These are phyloP conservation scores for Diplodia corticola DNA, from an alignment of 2,329 filamentous ascomycete genomes.

Conservation along the genomic window DNA sequence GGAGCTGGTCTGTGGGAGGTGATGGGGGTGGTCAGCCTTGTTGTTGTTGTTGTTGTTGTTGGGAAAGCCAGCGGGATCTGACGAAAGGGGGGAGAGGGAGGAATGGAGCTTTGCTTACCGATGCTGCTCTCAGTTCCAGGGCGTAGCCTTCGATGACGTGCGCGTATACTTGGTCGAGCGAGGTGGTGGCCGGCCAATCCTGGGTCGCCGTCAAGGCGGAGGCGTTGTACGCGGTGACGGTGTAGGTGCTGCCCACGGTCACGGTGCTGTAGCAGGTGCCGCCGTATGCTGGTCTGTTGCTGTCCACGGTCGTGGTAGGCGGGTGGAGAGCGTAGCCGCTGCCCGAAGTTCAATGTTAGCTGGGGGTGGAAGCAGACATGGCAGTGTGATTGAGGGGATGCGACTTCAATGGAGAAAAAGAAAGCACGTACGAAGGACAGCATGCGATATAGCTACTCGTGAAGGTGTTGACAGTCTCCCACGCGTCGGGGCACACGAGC, in stretches of 20 bases:
- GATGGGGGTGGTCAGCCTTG: neutral
- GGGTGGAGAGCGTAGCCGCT: conserved; percentile 29
- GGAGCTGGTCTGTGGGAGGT: neutral
- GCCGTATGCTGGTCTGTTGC: conserved; percentile 31
- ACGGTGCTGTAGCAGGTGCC: conserved; percentile 33
- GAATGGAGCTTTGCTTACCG: neutral
- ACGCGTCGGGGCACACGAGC: conserved; percentile 32
- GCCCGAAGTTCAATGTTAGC: neutral
- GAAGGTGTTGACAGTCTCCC: conserved; percentile 28
- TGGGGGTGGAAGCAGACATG: too few species aligned
- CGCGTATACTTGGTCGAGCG: conserved; percentile 29
- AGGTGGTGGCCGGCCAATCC: conserved; percentile 20
- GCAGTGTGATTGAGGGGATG: neutral
- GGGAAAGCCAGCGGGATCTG: too few species aligned
- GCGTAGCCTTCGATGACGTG: conserved; percentile 35
- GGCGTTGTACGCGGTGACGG: conserved; percentile 28
- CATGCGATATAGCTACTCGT: conserved; percentile 32
- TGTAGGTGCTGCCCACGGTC: conserved; percentile 25
- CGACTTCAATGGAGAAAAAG: neutral
- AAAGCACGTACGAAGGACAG: conserved; percentile 31
- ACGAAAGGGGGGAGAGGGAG: neutral
- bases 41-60: too few species aligned
- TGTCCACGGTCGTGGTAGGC: conserved; percentile 26
- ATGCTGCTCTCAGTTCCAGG: neutral
- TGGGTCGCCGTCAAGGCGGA: conserved; percentile 24